A percentile compares a stretch with the other conserved stretches of the same genome.
These are phyloP conservation scores for Schizochytrium sp. DNA, from an alignment of 108 stramenopile species.

Conservation along the genomic window DNA sequence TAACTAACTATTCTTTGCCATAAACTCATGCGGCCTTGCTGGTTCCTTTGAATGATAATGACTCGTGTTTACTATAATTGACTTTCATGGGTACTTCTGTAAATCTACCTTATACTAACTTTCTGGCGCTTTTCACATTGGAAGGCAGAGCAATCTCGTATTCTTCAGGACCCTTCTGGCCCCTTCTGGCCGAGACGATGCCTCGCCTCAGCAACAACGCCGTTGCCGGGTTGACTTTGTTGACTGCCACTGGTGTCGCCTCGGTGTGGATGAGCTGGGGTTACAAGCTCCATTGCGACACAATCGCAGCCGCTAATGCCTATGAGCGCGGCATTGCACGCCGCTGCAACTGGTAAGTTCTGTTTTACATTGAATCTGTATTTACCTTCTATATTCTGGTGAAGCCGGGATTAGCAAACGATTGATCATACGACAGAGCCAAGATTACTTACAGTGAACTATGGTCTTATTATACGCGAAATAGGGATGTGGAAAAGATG, in stretches of 20 bases:
- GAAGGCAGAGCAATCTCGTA: too few species aligned
- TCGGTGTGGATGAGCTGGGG: conserved; percentile 33
- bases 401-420: background rate
- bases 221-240: background rate
- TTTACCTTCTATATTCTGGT: too few species aligned
- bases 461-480: background rate
- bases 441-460: background rate
- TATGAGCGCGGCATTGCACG: conserved; percentile 8
- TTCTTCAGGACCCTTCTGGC: too few species aligned
- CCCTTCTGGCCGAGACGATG: background rate
- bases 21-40: too few species aligned
- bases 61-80: too few species aligned
- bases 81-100: too few species aligned
- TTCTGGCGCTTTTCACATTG: too few species aligned
- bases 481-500: conserved; percentile 16
- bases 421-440: background rate
- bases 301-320: conserved; percentile 16
- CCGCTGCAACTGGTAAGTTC: background rate
- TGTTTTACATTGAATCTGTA: too few species aligned
- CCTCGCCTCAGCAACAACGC: conserved; percentile 13
- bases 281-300: conserved; percentile 7
- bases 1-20: too few species aligned
- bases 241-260: background rate
- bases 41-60: too few species aligned
- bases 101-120: too few species aligned